Conservation (phyloP, 345 rosid species). For the Turnera subulata region DNA sequence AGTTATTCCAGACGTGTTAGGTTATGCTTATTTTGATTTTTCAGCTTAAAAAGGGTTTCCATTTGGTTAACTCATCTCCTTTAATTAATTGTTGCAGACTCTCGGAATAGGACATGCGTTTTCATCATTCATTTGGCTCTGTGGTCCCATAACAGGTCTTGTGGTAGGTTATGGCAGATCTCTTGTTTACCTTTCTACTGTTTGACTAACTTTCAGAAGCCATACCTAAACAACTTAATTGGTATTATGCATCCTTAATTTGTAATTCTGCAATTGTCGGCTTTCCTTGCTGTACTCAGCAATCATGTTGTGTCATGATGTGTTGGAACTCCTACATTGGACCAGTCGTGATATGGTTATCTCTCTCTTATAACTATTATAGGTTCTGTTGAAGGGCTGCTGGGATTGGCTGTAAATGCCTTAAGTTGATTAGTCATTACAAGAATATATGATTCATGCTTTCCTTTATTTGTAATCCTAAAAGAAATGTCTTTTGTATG, state of each 20-base stretch:
- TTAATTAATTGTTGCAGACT: slow-evolving; percentile 53
- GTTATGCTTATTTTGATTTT: too few relatives aligned
- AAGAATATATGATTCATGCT: too few relatives aligned
- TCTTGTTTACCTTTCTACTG: not conserved
- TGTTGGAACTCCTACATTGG: not conserved
- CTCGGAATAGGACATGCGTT: slow-evolving; percentile 91
- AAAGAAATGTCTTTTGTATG: too few relatives aligned
- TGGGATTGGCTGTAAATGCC: too few relatives aligned
- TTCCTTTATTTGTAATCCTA: too few relatives aligned
- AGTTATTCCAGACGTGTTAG: too few relatives aligned
- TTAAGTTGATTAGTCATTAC: too few relatives aligned
- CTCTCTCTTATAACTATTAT: not conserved
- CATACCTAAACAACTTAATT: not conserved
- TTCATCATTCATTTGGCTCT: slow-evolving; percentile 97
- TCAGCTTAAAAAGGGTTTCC: too few relatives aligned
- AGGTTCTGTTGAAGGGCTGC: not conserved
- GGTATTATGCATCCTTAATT: not conserved
- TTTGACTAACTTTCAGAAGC: slow-evolving; percentile 4
- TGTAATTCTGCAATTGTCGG: not conserved
- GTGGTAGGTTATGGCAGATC: slow-evolving; percentile 60
- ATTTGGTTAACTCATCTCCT: not conserved
- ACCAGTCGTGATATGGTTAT: not conserved
- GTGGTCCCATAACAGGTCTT: slow-evolving; percentile 97
- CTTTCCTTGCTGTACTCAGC: not conserved
- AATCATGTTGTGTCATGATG: not conserved